Conservation (phyloP, 2,329 filamentous ascomycete species). For the Neonectria hederae region DNA sequence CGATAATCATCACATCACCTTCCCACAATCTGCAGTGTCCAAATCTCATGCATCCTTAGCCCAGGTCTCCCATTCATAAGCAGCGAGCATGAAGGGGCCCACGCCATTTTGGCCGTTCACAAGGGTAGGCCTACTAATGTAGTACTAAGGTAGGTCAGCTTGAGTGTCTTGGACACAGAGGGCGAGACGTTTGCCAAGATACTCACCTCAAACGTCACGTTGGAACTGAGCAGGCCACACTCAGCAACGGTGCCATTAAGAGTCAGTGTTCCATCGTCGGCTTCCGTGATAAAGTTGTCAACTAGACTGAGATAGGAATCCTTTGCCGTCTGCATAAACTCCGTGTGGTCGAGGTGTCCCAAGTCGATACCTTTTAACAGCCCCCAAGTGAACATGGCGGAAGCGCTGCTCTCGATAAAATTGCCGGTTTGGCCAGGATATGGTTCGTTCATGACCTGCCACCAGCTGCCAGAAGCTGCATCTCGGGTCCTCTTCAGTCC, state of each 20-base stretch:
- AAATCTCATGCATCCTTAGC: conserved; percentile 14
- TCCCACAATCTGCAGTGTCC: not conserved
- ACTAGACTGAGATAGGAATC: conserved; percentile 46
- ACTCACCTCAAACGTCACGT: conserved; percentile 58
- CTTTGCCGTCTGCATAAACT: conserved; percentile 22
- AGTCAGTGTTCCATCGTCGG: conserved; percentile 55
- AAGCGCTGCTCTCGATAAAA: conserved; percentile 66
- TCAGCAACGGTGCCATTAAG: conserved; percentile 61
- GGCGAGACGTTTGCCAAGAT: fast-evolving
- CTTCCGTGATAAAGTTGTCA: conserved; percentile 53
- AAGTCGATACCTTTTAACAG: conserved; percentile 52
- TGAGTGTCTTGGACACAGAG: not conserved
- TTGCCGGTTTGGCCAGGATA: conserved; percentile 59
- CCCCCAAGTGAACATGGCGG: conserved; percentile 65
- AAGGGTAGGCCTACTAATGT: conserved; percentile 10
- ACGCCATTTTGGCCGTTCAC: conserved; percentile 33
- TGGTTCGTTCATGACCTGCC: conserved; percentile 62
- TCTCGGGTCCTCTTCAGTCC: conserved; percentile 55
- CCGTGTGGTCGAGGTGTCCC: conserved; percentile 25
- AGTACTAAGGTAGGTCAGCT: conserved; percentile 21
- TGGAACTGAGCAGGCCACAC: conserved; percentile 54
- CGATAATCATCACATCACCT: no score
- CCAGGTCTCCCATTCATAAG: conserved; percentile 36
- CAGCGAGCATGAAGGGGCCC: conserved; percentile 34
- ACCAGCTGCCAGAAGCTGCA: conserved; percentile 59